phyloP scores from a whole-genome alignment of 164 flowering plant species.

The Vitis labrusca region DNA sequence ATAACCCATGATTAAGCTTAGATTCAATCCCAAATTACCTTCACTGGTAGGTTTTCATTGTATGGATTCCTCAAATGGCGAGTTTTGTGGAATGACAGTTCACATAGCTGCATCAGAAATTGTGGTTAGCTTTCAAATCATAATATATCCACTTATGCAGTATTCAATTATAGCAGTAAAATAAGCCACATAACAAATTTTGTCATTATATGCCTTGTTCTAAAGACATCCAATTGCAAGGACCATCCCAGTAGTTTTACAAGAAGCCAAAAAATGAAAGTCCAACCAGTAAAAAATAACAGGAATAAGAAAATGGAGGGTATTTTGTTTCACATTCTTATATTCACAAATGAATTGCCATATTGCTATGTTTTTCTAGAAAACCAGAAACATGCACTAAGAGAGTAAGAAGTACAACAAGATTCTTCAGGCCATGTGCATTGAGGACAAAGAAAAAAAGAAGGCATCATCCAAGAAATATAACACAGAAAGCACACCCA shows the following conservation, averaged over 20 bases:
- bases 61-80: constrained; percentile 91
- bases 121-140: constrained; percentile 13
- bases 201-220: background rate
- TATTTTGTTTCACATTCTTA: no score
- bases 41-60: constrained; percentile 94
- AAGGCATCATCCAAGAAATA: no score
- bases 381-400: no score
- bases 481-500: no score
- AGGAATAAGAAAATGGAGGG: no score
- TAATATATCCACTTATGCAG: background rate
- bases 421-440: no score
- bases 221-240: background rate
- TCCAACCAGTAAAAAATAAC: no score
- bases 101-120: constrained; percentile 76
- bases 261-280: background rate
- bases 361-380: no score
- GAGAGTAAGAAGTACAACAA: no score
- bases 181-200: background rate
- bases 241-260: background rate
- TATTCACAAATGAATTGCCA: no score
- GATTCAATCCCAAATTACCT: constrained; percentile 46
- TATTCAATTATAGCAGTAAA: background rate
- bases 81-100: constrained; percentile 87
- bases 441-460: no score
- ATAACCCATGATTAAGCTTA: background rate